Evolutionary conservation across 495 filamentous ascomycete species (phyloP).

Genomic region (Hypoxylon subgilvum): DNA sequence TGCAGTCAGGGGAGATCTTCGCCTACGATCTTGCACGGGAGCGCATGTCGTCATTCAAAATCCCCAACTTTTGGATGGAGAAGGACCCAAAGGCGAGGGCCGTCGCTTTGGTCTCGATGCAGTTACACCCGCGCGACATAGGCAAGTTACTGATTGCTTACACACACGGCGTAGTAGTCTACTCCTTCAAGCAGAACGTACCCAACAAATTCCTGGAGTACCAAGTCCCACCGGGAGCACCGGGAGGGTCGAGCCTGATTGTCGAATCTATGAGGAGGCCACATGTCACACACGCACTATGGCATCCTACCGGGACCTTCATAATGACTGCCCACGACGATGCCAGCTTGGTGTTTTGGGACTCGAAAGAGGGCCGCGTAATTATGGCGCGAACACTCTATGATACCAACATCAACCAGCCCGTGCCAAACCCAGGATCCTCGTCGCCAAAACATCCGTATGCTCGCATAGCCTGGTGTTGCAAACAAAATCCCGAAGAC

Average conservation of each 20-base stretch:
- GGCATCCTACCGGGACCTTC: conserved; percentile 96
- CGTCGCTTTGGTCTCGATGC: conserved; percentile 65
- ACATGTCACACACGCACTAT: conserved; percentile 75
- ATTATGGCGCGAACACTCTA: conserved; percentile 82
- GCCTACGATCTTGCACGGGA: conserved; percentile 90
- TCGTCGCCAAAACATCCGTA: conserved; percentile 65
- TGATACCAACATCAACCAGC: conserved; percentile 69
- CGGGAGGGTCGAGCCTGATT: conserved; percentile 70
- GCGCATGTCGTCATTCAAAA: conserved; percentile 71
- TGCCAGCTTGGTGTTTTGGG: conserved; percentile 90
- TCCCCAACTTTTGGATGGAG: conserved; percentile 84
- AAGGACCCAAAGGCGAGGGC: conserved; percentile 54
- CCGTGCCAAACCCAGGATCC: conserved; percentile 57
- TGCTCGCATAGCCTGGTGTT: conserved; percentile 83
- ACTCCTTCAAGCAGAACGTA: conserved; percentile 87
- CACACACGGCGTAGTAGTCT: conserved; percentile 82
- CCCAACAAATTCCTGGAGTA: conserved; percentile 82
- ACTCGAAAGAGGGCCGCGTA: conserved; percentile 85
- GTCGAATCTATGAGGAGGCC: conserved; percentile 67
- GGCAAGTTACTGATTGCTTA: conserved; percentile 92
- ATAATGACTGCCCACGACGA: conserved; percentile 88
- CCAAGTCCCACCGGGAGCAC: conserved; percentile 78
- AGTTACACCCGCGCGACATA: conserved; percentile 89
- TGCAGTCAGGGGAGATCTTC: conserved; percentile 78
- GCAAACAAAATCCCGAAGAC: conserved; percentile 88